Evolutionary conservation across 345 rosid species (phyloP), one percentile per base, ranked within the genome.

Genomic region (Trapa incisa): DNA sequence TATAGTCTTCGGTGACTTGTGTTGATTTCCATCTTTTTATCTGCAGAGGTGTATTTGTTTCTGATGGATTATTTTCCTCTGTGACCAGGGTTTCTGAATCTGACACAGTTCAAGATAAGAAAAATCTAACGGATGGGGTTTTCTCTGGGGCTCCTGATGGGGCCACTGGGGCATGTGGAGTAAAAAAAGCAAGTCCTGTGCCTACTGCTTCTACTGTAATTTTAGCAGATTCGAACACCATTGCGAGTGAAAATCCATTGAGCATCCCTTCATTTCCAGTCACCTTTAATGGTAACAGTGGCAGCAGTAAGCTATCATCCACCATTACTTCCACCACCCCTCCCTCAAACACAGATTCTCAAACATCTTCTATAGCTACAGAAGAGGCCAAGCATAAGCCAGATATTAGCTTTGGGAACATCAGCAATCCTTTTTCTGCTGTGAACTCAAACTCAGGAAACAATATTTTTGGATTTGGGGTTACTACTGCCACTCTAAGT

Each of bases 11-110:
- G 11, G 9, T 1, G 35, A 32, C 5, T 58, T 58, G 32, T 58
- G 32, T 47, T 38, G 22, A 38, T 12, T 65, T 62, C 16, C 15
- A 3, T 47, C 38, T 68, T 47, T 13, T 66, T 32, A 61, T 72
- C 65, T 84, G 80, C 88, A 94, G 98, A 75, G 72, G 72, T 65
- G 60, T 50, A 7, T 42, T 74, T 74, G 65, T 39, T 71, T 75
- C 79, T 75, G 66, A 67, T 68, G 83, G 72, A 70, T 62, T 74
- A 22, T 65, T 72, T 57, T 80, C 78, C 65, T 60, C 72, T 71
- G 65, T 48, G 38, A 37, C 65, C 16, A 76, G 79, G 64, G 79
- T 74, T 64, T 65, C 75, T 69, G 92, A 83, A 72, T 70, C 78
- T 58, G 76, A 70, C 67, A 79, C 78, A 75, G 66, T 65, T 74